These are phyloP conservation scores for Blakeslea trispora DNA, from an alignment of 371 early-diverging fungal species.

Conservation along the genomic window DNA sequence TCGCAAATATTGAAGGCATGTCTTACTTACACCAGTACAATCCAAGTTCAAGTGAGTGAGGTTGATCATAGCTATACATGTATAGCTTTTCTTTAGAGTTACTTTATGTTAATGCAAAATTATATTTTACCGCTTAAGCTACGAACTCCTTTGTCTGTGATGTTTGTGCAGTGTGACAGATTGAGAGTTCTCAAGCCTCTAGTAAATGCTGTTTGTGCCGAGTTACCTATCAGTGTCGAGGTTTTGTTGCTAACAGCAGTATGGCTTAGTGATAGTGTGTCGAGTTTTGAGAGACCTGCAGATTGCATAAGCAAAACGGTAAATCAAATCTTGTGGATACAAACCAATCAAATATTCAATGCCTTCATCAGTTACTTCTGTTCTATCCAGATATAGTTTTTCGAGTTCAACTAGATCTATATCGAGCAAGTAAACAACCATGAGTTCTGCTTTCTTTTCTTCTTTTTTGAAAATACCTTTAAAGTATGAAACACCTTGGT, in stretches of 20 bases:
- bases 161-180: constrained; percentile 28
- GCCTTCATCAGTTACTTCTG: constrained; percentile 36
- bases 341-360: constrained; percentile 26
- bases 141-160: constrained; percentile 34
- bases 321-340: too few relatives aligned
- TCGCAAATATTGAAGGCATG: constrained; percentile 34
- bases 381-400: constrained; percentile 44
- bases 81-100: not conserved
- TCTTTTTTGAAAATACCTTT: constrained; percentile 33
- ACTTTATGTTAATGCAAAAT: not conserved
- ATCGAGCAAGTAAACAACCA: not conserved
- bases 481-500: constrained; percentile 30
- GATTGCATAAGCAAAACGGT: not conserved
- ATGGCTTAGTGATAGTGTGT: constrained; percentile 32
- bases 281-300: constrained; percentile 30
- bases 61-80: constrained; percentile 33
- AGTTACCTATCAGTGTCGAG: constrained; percentile 23
- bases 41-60: constrained; percentile 45
- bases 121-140: constrained; percentile 28
- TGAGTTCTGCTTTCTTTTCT: not conserved
- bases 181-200: constrained; percentile 34
- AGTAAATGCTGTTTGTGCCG: constrained; percentile 29
- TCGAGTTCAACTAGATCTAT: constrained; percentile 33
- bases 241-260: constrained; percentile 21
- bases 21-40: constrained; percentile 35